These are phyloP conservation scores for Cinnamomum chago DNA, from an alignment of 164 flowering plant species.

Conservation along the genomic window DNA sequence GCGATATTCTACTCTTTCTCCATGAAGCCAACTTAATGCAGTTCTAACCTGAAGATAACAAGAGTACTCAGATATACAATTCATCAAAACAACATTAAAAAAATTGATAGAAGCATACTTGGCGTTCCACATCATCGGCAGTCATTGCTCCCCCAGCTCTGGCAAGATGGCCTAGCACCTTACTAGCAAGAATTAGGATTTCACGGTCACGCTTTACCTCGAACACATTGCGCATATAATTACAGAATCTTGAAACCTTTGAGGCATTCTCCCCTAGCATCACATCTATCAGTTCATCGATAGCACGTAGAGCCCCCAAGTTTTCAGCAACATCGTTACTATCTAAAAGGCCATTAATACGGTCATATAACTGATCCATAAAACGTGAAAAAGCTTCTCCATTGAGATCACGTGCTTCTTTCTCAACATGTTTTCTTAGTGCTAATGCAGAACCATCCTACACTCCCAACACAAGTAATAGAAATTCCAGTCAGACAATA, in stretches of 20 bases:
- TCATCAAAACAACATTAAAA: background rate
- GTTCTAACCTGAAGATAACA: constrained; percentile 52
- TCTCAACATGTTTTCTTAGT: constrained; percentile 67
- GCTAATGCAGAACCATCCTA: constrained; percentile 78
- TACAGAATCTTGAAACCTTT: constrained; percentile 76
- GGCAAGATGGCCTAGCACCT: constrained; percentile 90
- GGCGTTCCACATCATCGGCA: constrained; percentile 92
- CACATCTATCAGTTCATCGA: constrained; percentile 87
- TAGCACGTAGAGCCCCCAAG: constrained; percentile 85
- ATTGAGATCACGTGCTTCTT: constrained; percentile 78
- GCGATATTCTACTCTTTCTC: constrained; percentile 83
- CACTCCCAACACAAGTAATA: constrained; percentile 2
- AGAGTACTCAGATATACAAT: constrained; percentile 10
- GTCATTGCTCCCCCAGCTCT: constrained; percentile 98
- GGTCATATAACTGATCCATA: constrained; percentile 90
- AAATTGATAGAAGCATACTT: constrained; percentile 38
- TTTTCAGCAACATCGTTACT: constrained; percentile 79
- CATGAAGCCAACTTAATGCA: constrained; percentile 87
- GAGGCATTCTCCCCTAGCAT: constrained; percentile 90
- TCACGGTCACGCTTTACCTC: constrained; percentile 81
- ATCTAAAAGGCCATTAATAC: constrained; percentile 60
- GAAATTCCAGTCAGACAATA: background rate
- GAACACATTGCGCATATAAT: constrained; percentile 69
- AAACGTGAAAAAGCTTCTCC: constrained; percentile 88
- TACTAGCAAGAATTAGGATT: constrained; percentile 70